phyloP scores from a whole-genome alignment of 1,139 yeast species.

The Suhomyces coccinellae region DNA sequence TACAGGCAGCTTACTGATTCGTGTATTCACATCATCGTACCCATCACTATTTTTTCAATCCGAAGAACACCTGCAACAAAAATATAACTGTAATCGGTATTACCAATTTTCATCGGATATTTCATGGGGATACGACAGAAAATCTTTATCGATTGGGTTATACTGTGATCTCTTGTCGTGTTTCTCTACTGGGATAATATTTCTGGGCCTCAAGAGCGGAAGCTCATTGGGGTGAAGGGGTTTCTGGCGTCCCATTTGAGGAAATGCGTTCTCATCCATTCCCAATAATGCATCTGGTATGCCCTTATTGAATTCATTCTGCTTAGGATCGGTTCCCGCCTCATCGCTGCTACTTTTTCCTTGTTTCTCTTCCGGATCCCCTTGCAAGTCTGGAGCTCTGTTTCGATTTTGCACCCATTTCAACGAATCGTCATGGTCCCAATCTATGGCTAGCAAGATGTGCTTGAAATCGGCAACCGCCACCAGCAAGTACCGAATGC shows the following conservation, averaged over 20 bases:
- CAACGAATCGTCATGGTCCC: slow-evolving; percentile 11
- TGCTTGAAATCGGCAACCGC: slow-evolving; percentile 29
- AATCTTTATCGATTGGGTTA: too few relatives aligned
- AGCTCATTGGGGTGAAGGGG: background rate
- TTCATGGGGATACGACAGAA: background rate
- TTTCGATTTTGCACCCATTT: slow-evolving; percentile 7
- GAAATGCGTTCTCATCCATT: background rate
- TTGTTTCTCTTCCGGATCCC: background rate
- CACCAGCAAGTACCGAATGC: slow-evolving; percentile 30
- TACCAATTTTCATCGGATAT: slow-evolving; percentile 1
- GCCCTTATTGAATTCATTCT: too few relatives aligned
- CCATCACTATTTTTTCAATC: too few relatives aligned
- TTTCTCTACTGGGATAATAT: background rate
- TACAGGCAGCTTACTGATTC: too few relatives aligned
- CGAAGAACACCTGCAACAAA: too few relatives aligned
- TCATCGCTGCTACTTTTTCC: background rate
- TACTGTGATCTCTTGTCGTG: background rate
- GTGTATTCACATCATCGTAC: too few relatives aligned
- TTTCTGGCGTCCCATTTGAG: background rate
- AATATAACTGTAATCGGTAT: background rate
- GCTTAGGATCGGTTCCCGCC: too few relatives aligned
- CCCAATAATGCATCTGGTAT: background rate
- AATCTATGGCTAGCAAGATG: slow-evolving; percentile 8
- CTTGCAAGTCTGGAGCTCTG: background rate
- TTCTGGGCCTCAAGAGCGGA: background rate